phyloP scores from a whole-genome alignment of 1,139 yeast genomes.

The Zygotorulaspora mrakii region DNA sequence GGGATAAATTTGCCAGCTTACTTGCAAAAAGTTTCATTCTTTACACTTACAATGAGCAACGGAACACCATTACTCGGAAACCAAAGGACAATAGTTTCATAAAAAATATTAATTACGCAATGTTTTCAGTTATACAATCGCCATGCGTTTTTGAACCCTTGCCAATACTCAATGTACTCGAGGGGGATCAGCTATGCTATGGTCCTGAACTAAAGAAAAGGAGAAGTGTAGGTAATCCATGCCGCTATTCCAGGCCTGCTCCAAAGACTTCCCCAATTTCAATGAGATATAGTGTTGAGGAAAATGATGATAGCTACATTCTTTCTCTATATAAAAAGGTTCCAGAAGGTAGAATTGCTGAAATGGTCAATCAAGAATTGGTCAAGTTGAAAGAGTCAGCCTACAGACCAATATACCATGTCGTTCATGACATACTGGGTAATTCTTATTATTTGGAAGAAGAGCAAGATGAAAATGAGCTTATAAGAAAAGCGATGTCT shows the following conservation, averaged over 20 bases:
- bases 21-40: no score
- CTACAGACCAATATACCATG: conserved; percentile 24
- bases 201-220: conserved; percentile 18
- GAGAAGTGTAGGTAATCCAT: conserved; percentile 8
- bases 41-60: neutral
- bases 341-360: conserved; percentile 14
- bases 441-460: conserved; percentile 29
- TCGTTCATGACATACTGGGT: conserved; percentile 31
- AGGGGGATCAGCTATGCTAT: conserved; percentile 9
- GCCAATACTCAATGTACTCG: conserved; percentile 18
- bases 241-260: conserved; percentile 3
- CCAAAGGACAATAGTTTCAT: no score
- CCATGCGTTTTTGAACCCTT: conserved; percentile 29
- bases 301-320: conserved; percentile 16
- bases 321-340: conserved; percentile 24
- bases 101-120: conserved; percentile 4
- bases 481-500: conserved; percentile 21
- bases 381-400: conserved; percentile 14
- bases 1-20: no score
- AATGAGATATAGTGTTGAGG: conserved; percentile 19
- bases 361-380: conserved; percentile 19
- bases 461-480: conserved; percentile 17
- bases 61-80: neutral
- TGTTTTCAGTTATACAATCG: conserved; percentile 22
- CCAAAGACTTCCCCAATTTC: conserved; percentile 8